Evolutionary conservation across 257 asterid genomes (phyloP).

Genomic region (Nicotiana attenuata): DNA sequence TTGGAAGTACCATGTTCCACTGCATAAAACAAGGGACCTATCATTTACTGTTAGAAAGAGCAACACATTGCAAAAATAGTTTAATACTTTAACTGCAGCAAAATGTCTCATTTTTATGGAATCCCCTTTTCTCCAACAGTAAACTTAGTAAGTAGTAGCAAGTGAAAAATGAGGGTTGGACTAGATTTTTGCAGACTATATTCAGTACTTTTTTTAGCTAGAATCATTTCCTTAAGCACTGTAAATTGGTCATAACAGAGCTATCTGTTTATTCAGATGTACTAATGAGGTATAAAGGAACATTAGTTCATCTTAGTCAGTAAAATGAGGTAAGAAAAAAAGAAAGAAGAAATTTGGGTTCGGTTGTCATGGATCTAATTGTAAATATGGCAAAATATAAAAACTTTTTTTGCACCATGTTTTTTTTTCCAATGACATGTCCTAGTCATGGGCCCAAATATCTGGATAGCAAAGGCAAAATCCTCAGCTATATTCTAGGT

Average conservation of each 20-base stretch:
- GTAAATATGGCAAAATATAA: neutral
- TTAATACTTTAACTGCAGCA: neutral
- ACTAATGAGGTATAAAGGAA: neutral
- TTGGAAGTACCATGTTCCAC: neutral
- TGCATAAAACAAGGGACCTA: neutral
- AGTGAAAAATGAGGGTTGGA: neutral
- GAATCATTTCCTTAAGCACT: neutral
- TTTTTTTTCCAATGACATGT: conserved; percentile 4
- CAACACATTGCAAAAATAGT: neutral
- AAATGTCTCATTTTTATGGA: neutral
- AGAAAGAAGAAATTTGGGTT: neutral
- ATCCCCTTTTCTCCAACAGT: too few species aligned
- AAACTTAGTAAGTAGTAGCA: neutral
- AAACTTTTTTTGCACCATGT: neutral
- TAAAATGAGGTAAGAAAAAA: neutral
- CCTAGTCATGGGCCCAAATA: conserved; percentile 11
- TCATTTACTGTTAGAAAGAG: conserved; percentile 3
- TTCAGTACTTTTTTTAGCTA: neutral
- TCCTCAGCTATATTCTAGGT: conserved; percentile 7
- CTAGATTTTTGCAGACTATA: neutral
- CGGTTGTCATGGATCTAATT: neutral
- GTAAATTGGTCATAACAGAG: neutral
- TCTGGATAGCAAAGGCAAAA: neutral
- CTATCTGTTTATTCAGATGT: neutral
- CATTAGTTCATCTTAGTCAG: neutral